A percentile compares a stretch with the other conserved stretches of the same genome.
These are phyloP conservation scores for Aspergillus bertholletiae DNA, from an alignment of 495 filamentous ascomycete species.

Conservation along the genomic window DNA sequence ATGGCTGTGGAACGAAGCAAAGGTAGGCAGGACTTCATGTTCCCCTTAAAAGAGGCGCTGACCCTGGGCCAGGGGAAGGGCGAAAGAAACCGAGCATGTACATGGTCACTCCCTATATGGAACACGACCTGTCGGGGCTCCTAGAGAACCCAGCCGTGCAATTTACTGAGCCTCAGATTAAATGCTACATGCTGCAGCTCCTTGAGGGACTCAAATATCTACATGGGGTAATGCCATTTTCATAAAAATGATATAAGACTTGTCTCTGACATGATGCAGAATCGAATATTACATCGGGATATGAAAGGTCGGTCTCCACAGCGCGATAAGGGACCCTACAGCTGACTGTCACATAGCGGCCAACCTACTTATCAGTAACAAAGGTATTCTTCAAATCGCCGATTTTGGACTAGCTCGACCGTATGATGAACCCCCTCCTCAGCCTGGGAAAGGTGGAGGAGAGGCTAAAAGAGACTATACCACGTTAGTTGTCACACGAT, in stretches of 20 bases:
- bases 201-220: constrained; percentile 86
- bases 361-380: constrained; percentile 94
- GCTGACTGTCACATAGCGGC: constrained; percentile 59
- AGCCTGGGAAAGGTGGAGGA: constrained; percentile 75
- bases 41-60: not conserved
- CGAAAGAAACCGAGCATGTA: constrained; percentile 86
- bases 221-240: constrained; percentile 57
- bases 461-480: constrained; percentile 90
- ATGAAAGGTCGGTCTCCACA: constrained; percentile 67
- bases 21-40: constrained; percentile 31
- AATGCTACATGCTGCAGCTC: constrained; percentile 95
- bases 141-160: constrained; percentile 89
- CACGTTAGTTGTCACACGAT: constrained; percentile 88
- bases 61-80: constrained; percentile 54
- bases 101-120: constrained; percentile 99
- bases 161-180: constrained; percentile 87
- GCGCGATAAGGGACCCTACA: not conserved
- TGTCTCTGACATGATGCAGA: constrained; percentile 36
- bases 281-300: constrained; percentile 87
- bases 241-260: not conserved
- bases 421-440: constrained; percentile 82
- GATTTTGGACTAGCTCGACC: constrained; percentile 95
- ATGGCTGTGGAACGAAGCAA: constrained; percentile 89
- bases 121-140: constrained; percentile 93
- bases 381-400: constrained; percentile 90